Percentiles rank a stretch among this genome's conserved stretches.
phyloP scores from a whole-genome alignment of 768 basidiomycete genomes.

The Phylloporus sp. region DNA sequence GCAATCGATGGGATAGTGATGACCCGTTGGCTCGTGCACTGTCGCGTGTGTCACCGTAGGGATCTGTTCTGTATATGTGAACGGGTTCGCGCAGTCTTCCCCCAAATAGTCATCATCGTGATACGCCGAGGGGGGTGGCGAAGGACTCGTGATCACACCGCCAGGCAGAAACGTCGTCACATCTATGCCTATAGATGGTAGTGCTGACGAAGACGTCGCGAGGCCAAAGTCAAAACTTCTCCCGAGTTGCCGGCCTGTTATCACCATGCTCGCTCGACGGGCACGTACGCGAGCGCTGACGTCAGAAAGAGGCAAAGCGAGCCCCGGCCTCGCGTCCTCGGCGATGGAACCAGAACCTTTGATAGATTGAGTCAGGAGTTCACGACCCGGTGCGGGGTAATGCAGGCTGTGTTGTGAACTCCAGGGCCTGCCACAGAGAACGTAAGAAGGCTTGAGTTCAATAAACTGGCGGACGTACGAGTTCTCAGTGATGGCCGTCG shows the following conservation, averaged over 20 bases:
- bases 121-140: conserved; percentile 22
- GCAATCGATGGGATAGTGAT: conserved; percentile 13
- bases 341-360: conserved; percentile 13
- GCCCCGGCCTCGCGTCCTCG: conserved; percentile 24
- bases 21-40: conserved; percentile 9
- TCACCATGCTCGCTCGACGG: conserved; percentile 15
- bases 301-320: conserved; percentile 18
- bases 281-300: conserved; percentile 14
- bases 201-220: conserved; percentile 8
- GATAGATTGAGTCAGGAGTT: conserved; percentile 17
- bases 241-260: conserved; percentile 10
- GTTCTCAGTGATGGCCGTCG: conserved; percentile 27
- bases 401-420: conserved; percentile 20
- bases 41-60: conserved; percentile 13
- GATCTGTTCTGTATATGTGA: conserved; percentile 12
- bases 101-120: conserved; percentile 19
- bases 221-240: conserved; percentile 4
- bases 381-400: conserved; percentile 24
- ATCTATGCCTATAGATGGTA: conserved; percentile 14
- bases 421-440: conserved; percentile 24
- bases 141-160: conserved; percentile 17
- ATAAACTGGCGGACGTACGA: conserved; percentile 18
- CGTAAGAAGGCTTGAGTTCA: conserved; percentile 19
- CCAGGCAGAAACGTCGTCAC: conserved; percentile 9
- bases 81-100: conserved; percentile 14